Base-by-base conservation (phyloP, 305 asterid species). In the Fraxinus latifolia region DNA sequence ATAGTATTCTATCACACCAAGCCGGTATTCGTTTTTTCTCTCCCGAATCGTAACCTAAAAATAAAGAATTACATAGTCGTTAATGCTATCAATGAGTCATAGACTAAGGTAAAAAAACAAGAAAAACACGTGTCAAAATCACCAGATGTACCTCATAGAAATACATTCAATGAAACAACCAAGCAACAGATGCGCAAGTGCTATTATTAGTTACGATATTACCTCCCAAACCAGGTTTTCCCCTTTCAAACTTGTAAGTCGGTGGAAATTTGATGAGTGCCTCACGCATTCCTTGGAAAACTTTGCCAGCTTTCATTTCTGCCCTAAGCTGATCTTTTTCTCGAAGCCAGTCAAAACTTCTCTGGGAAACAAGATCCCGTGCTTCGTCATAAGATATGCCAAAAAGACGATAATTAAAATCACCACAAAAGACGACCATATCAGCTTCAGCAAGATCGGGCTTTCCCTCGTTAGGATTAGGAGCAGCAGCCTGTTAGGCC, bases 301-400 rank as follows among this genome's bases (percentile, higher is more conserved):
- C 99, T 86, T 84, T 94, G 36, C 97, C 97, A 17, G 94, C 90
- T 89, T 93, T 92, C 97, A 94, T 96, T 86, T 94, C 97, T 31
- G 92, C 97, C 83, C 97, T 90, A 15, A 96, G 88, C 81, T 94
- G 99, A 83, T 94, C 99, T 83, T 88, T 96, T 90, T 96, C 98
- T 2, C 97, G 92, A 60, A 96, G 97, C 99, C 99, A 96, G 78
- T 94, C 99, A 78, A 96, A 94, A 88, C 95, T 90, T 89, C 99
- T 93, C 77, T 96, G 97, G n/a, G 98, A 96, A 21, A 96, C 95
- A 32, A 96, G 91, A 83, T 96, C 97, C 85, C 99, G 90, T 50
- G 98, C 99, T 88, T 96, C 99, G 58, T 94, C 99, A 27, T 94
- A 96, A 0, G 99, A 89, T 91, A 96, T 94, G 34, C 98, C 99